Conservation (phyloP, 495 filamentous ascomycete genomes). For the Aspergillus kassunensis region DNA sequence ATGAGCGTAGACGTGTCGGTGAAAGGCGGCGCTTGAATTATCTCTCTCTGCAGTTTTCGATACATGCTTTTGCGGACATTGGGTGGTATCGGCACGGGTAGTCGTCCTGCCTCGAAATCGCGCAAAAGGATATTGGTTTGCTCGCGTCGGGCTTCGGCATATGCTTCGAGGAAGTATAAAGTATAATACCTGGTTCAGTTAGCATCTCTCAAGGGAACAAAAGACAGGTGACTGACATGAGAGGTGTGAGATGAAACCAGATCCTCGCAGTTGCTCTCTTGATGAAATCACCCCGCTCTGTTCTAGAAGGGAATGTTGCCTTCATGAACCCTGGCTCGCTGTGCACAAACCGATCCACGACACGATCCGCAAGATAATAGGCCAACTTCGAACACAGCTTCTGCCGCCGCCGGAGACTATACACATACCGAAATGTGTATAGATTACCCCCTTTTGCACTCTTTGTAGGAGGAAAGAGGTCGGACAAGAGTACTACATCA, state of each 20-base stretch:
- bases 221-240: conserved; percentile 38
- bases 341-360: conserved; percentile 38
- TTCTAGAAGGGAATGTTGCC: conserved; percentile 29
- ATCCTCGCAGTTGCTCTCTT: conserved; percentile 32
- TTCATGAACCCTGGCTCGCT: conserved; percentile 30
- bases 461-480: conserved; percentile 41
- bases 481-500: conserved; percentile 44
- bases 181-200: conserved; percentile 35
- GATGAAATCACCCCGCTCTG: conserved; percentile 31
- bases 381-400: conserved; percentile 38
- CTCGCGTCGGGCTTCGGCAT: conserved; percentile 38
- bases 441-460: conserved; percentile 43
- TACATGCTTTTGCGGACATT: conserved; percentile 36
- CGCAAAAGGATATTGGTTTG: conserved; percentile 39
- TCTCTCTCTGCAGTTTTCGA: conserved; percentile 34
- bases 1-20: conserved; percentile 41
- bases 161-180: conserved; percentile 41
- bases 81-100: conserved; percentile 36
- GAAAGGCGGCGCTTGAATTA: conserved; percentile 42
- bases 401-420: conserved; percentile 36
- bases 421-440: conserved; percentile 43
- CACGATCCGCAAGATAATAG: conserved; percentile 42
- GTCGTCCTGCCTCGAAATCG: conserved; percentile 38
- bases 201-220: background rate
- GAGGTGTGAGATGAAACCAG: conserved; percentile 39